These are phyloP conservation scores for Ilyonectria destructans DNA, from an alignment of 2,329 filamentous ascomycete species.

Conservation along the genomic window DNA sequence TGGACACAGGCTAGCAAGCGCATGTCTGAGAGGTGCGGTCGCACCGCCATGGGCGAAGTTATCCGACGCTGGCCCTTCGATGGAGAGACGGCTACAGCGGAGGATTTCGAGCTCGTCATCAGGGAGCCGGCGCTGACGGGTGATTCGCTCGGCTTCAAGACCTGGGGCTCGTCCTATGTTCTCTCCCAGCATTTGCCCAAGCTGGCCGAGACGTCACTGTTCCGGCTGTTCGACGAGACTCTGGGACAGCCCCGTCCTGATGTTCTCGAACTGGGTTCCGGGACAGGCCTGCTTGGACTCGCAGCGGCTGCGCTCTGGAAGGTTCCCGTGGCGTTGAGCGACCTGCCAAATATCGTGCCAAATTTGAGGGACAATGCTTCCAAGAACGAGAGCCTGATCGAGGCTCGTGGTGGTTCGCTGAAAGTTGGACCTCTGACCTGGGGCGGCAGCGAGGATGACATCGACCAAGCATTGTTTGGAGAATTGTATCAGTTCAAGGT, in stretches of 20 bases:
- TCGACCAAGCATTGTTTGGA: conserved; percentile 63
- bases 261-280: conserved; percentile 87
- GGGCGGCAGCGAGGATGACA: conserved; percentile 68
- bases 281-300: conserved; percentile 92
- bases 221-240: conserved; percentile 61
- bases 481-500: conserved; percentile 68
- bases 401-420: conserved; percentile 69
- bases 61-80: conserved; percentile 69
- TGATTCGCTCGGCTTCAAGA: conserved; percentile 93
- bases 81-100: conserved; percentile 46
- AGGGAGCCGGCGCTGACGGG: conserved; percentile 90
- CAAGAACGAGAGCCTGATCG: conserved; percentile 73
- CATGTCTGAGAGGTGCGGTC: conserved; percentile 88
- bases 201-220: conserved; percentile 62
- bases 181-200: conserved; percentile 80
- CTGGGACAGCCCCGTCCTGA: conserved; percentile 51
- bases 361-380: conserved; percentile 85
- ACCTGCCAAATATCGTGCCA: conserved; percentile 85
- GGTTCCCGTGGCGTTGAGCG: conserved; percentile 81
- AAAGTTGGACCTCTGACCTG: conserved; percentile 82
- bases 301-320: conserved; percentile 83
- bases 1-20: conserved; percentile 87
- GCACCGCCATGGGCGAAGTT: conserved; percentile 74
- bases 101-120: conserved; percentile 77
- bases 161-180: conserved; percentile 93